phyloP scores from a whole-genome alignment of 371 early-diverging fungal species.

The Saksenaea oblongispora region DNA sequence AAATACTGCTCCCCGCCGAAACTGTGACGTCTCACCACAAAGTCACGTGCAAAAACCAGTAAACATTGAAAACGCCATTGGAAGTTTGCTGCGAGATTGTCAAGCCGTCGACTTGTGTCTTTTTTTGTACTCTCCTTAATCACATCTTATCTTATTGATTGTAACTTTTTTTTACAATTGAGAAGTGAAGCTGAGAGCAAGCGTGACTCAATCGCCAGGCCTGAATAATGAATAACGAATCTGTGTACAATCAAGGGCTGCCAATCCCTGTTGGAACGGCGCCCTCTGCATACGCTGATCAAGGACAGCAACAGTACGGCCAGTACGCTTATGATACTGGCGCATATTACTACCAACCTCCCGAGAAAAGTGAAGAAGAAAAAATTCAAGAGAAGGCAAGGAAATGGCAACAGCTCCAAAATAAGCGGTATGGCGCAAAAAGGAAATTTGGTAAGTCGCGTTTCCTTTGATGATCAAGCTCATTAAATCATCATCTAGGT shows the following conservation, averaged over 20 bases:
- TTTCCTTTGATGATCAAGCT: background rate
- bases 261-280: constrained; percentile 35
- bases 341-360: constrained; percentile 13
- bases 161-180: background rate
- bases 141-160: background rate
- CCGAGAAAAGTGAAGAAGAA: constrained; percentile 48
- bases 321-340: constrained; percentile 42
- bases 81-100: background rate
- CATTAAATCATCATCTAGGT: constrained; percentile 29
- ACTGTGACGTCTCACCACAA: no score
- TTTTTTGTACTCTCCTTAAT: background rate
- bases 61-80: background rate
- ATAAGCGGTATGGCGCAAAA: constrained; percentile 91
- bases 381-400: constrained; percentile 76
- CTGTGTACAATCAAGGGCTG: constrained; percentile 17
- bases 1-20: no score
- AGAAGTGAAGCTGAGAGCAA: background rate
- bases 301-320: constrained; percentile 25
- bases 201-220: constrained; percentile 1
- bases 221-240: background rate
- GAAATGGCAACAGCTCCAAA: constrained; percentile 91
- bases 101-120: background rate
- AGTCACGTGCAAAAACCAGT: no score
- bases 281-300: constrained; percentile 35
- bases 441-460: constrained; percentile 83